Conservation (phyloP, 208 protist species). For the Tritrichomonas musculus region DNA sequence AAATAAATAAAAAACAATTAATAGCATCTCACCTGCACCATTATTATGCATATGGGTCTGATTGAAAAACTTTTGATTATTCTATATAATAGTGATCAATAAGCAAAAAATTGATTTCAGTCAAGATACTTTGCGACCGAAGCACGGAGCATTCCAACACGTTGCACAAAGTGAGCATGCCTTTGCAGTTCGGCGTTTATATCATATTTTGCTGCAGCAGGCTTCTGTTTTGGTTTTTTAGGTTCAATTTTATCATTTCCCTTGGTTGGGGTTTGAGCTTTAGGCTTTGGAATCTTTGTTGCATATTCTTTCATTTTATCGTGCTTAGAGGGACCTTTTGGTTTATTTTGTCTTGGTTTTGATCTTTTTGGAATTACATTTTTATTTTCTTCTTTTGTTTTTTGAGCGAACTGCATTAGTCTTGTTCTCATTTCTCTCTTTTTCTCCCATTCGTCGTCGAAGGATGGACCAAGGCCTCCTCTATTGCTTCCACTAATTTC, state of each 20-base stretch:
- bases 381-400: conserved; percentile 1
- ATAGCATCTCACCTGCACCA: too few relatives aligned
- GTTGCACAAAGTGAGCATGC: neutral
- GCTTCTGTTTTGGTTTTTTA: neutral
- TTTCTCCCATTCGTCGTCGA: neutral
- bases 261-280: neutral
- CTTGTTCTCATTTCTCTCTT: conserved; percentile 14
- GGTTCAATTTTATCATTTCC: neutral
- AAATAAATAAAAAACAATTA: too few relatives aligned
- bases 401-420: neutral
- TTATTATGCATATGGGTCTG: too few relatives aligned
- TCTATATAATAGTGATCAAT: too few relatives aligned
- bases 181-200: neutral
- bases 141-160: neutral
- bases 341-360: neutral
- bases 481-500: neutral
- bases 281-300: neutral
- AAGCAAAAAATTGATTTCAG: neutral
- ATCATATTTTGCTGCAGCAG: neutral
- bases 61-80: too few relatives aligned
- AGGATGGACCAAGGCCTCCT: neutral
- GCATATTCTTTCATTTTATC: conserved; percentile 33
- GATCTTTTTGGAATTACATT: neutral
- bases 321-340: neutral
- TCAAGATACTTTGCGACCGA: neutral